Evolutionary conservation across 2,329 filamentous ascomycete species (phyloP), one percentile per base, ranked within the genome.

Genomic region (Elsinoe arachidis): DNA sequence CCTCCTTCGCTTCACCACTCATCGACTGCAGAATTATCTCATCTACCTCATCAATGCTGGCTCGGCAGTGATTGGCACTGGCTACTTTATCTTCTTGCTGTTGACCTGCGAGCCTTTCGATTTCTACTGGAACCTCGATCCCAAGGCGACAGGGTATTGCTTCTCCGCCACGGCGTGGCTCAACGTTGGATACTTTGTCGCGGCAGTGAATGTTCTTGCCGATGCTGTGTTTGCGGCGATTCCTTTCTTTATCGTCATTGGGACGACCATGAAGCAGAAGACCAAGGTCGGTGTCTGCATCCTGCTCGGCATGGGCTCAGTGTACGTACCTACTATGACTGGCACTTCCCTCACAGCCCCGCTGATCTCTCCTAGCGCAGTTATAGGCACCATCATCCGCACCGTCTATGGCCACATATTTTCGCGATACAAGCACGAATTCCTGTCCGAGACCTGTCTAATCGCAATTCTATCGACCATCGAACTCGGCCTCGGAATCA

Each of bases 31-130:
- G 56, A 68, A 73, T 33, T 69, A 68, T 61, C 72, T 76, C 57
- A 74, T 81, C 41, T 73, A 73, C 59, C 56, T 67, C 11, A 69
- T 79, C 14, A 76, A 80, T 62, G 63, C 63, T n/a, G 65, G 74
- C 9, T 74, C 76, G 1, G 67, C 72, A 1, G 43, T 76, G 6
- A 72, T 78, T 47, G 75, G 78, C 2, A 61, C 74, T 1, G 67
- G 74, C 5, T 80, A 79, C 61, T 75, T 78, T 63, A 76, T 80
- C 60, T 65, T 81, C 47, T 68, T 79, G 30, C 69, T 76, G 11
- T 73, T 81, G 47, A 78, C 81, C 65, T 82, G 80, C 63, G 66
- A 67, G 15, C 79, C 79, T 52, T 72, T 79, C 9, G 67, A 67
- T 2, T 73, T 73, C 49, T 81, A 80, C 64, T 82, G 80, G 80